A percentile compares a stretch with the other conserved stretches of the same genome.
Evolutionary conservation across 1,139 yeast species (phyloP).

Genomic region (Kluyveromyces sp.): DNA sequence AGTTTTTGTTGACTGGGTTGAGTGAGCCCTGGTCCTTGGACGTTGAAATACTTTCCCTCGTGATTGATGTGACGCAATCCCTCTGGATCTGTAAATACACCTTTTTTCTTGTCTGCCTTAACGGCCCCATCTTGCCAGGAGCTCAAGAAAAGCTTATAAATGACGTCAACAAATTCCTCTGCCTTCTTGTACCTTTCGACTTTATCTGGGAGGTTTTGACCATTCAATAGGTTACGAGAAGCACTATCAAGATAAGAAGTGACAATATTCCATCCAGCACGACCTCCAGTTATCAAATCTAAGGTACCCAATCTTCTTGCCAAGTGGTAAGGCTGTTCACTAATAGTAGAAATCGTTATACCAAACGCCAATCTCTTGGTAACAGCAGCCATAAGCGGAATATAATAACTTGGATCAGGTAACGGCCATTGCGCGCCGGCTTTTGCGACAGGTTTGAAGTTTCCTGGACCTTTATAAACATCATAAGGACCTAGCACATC

Average conservation of each 20-base stretch:
- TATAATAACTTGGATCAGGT: slow-evolving; percentile 37
- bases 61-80: slow-evolving; percentile 37
- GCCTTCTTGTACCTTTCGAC: slow-evolving; percentile 38
- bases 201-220: slow-evolving; percentile 34
- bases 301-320: slow-evolving; percentile 39
- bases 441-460: slow-evolving; percentile 34
- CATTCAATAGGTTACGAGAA: slow-evolving; percentile 34
- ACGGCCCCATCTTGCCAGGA: slow-evolving; percentile 44
- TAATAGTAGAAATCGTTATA: slow-evolving; percentile 39
- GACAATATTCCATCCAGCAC: slow-evolving; percentile 42
- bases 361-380: slow-evolving; percentile 37
- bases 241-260: slow-evolving; percentile 38
- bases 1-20: slow-evolving; percentile 40
- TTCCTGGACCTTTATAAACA: slow-evolving; percentile 38
- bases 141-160: slow-evolving; percentile 35
- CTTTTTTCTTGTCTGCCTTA: slow-evolving; percentile 30
- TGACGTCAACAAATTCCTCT: slow-evolving; percentile 37
- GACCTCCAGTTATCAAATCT: slow-evolving; percentile 38
- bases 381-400: slow-evolving; percentile 38
- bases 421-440: slow-evolving; percentile 41
- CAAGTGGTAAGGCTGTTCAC: slow-evolving; percentile 40
- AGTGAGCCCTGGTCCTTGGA: slow-evolving; percentile 40
- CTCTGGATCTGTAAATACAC: slow-evolving; percentile 36
- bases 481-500: slow-evolving; percentile 42
- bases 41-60: slow-evolving; percentile 36